Evolutionary conservation across 306 rosid species (phyloP).

Genomic region (Citrullus mucosospermus): DNA sequence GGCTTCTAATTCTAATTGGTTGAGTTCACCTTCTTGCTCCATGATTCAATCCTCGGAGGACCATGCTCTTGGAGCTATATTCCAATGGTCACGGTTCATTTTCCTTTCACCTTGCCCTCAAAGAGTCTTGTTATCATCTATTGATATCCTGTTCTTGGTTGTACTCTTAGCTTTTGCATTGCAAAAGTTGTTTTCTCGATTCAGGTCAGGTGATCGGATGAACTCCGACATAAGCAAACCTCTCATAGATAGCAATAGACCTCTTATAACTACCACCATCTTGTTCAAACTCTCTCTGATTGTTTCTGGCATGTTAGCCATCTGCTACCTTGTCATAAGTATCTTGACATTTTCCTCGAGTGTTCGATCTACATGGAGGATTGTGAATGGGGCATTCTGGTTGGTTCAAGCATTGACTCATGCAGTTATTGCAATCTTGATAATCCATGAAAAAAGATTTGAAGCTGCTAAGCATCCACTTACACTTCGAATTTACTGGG

Average conservation of each 20-base stretch:
- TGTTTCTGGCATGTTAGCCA: slow-evolving; percentile 30
- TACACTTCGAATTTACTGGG: slow-evolving; percentile 65
- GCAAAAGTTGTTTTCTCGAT: slow-evolving; percentile 36
- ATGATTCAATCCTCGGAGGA: slow-evolving; percentile 25
- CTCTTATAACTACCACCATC: slow-evolving; percentile 19
- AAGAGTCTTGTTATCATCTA: slow-evolving; percentile 45
- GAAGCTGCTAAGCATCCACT: slow-evolving; percentile 52
- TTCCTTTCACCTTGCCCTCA: slow-evolving; percentile 87
- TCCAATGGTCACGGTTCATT: slow-evolving; percentile 59
- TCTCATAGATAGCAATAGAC: slow-evolving; percentile 21
- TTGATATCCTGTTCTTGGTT: slow-evolving; percentile 39
- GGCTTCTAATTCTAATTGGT: slow-evolving; percentile 35
- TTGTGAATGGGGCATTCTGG: slow-evolving; percentile 55
- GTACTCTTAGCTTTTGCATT: slow-evolving; percentile 33
- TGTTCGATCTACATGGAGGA: slow-evolving; percentile 31
- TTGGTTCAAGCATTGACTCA: slow-evolving; percentile 56
- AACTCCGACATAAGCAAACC: slow-evolving; percentile 44
- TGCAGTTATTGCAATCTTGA: slow-evolving; percentile 29
- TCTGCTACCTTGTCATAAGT: slow-evolving; percentile 31
- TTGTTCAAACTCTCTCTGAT: slow-evolving; percentile 49
- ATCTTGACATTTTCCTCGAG: slow-evolving; percentile 26
- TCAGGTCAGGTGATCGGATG: slow-evolving; percentile 17
- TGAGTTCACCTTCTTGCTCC: slow-evolving; percentile 42
- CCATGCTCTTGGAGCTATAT: slow-evolving; percentile 14
- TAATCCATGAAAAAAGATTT: slow-evolving; percentile 55